Base-by-base conservation (phyloP, 176 grass and related monocot species). In the Phragmites australis region DNA sequence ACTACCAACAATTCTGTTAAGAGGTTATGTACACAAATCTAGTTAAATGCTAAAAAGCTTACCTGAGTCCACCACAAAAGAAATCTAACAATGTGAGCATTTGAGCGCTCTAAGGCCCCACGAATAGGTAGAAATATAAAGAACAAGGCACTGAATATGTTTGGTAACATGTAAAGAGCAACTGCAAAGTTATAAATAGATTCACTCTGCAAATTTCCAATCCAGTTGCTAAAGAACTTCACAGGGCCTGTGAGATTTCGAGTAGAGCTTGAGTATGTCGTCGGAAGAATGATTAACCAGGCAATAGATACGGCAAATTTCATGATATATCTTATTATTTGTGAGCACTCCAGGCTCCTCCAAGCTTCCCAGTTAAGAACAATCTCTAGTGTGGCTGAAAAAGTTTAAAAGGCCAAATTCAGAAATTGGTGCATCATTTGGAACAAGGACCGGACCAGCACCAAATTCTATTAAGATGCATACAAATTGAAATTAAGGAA, bases 61-160 rank as follows among this genome's bases (percentile, higher is more conserved):
- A 85, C 93, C 93, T 97, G 90, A 52, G 86, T 84, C 93, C 93
- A 97, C 93, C 93, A 97, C 76, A 93, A 85, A 70, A 97, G 65
- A 57, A 93, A 73, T 77, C 85, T 47, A 61, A 97, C 39, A 64
- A 97, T 44, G 78, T 6, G 53, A 70, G 26, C 34, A 89, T 97
- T 84, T 17, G 93, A 97, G 13, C n/a, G 83, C 68, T 97, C 90
- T 74, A 93, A 48, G 49, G 8, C 18, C 30, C 83, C 73, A 57
- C 56, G 90, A 71, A 93, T 17, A 34, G 83, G 86, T 63, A 87
- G 83, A 83, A 97, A 87, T 76, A 97, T 58, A 78, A 97, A 97
- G 61, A 97, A 61, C 73, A 97, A 70, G 16, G 88, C 88, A 79
- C 85, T 78, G 12, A 97, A 86, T 63, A 97, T 89, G 82, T 97